Conservation (phyloP, 345 rosid species). For the Aquilaria sinensis region DNA sequence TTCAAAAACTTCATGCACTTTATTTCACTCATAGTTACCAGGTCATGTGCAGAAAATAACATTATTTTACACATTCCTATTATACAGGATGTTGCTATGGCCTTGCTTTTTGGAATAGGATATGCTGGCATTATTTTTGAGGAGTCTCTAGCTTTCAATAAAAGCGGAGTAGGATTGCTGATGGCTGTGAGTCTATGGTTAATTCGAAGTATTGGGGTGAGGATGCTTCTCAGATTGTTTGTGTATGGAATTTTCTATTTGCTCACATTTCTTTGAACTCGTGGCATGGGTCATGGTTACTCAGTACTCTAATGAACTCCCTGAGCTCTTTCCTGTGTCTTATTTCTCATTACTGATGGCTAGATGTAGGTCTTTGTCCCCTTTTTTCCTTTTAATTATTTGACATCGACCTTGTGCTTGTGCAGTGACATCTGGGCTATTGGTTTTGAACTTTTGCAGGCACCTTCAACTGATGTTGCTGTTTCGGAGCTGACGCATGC, state of each 20-base stretch:
- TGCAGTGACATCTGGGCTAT: constrained; percentile 5
- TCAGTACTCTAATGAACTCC: not conserved
- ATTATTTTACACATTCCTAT: constrained; percentile 18
- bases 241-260: not conserved
- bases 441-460: constrained; percentile 36
- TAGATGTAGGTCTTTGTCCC: not conserved
- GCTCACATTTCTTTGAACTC: not conserved
- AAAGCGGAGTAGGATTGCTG: constrained; percentile 89
- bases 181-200: constrained; percentile 99
- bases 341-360: not conserved
- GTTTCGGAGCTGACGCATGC: constrained; percentile 83
- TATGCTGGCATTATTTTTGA: constrained; percentile 88
- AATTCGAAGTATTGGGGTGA: constrained; percentile 83
- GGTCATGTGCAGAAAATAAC: constrained; percentile 2
- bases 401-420: not conserved
- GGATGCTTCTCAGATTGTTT: constrained; percentile 11
- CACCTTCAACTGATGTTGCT: constrained; percentile 94
- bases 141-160: constrained; percentile 90
- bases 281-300: not conserved
- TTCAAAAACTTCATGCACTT: not conserved
- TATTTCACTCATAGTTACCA: not conserved
- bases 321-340: not conserved
- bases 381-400: not conserved
- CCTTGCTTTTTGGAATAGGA: constrained; percentile 76
- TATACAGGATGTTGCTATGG: constrained; percentile 94